phyloP scores from a whole-genome alignment of 495 filamentous ascomycete species.

The Talaromyces ruber region DNA sequence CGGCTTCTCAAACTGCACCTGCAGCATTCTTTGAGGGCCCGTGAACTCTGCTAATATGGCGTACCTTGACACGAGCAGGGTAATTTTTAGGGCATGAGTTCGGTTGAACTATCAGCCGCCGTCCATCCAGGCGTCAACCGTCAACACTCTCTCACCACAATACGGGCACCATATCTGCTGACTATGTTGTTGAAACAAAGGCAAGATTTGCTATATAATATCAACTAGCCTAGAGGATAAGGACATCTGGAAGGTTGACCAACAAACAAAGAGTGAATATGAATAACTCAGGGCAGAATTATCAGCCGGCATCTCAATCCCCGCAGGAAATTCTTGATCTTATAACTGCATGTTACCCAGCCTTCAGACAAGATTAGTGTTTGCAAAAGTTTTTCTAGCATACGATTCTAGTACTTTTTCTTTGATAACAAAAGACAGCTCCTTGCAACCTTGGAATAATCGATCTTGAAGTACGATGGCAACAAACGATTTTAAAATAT shows the following conservation, averaged over 20 bases:
- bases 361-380: background rate
- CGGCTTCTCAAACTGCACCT: too few species aligned
- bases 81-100: too few species aligned
- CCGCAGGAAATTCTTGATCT: background rate
- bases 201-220: too few species aligned
- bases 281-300: background rate
- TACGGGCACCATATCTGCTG: too few species aligned
- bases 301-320: background rate
- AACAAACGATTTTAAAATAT: conserved; percentile 7
- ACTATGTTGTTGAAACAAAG: too few species aligned
- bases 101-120: too few species aligned
- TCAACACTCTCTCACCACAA: too few species aligned
- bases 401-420: background rate
- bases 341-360: background rate
- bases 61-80: too few species aligned
- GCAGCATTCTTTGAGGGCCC: too few species aligned
- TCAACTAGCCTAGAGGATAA: background rate
- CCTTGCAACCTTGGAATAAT: background rate
- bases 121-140: too few species aligned
- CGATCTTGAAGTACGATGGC: background rate
- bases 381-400: background rate
- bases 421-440: too few species aligned
- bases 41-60: too few species aligned
- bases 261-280: background rate
- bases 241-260: background rate